These are phyloP conservation scores for Cryptosporidium tyzzeri DNA, from an alignment of 169 alveolate species.

Conservation along the genomic window DNA sequence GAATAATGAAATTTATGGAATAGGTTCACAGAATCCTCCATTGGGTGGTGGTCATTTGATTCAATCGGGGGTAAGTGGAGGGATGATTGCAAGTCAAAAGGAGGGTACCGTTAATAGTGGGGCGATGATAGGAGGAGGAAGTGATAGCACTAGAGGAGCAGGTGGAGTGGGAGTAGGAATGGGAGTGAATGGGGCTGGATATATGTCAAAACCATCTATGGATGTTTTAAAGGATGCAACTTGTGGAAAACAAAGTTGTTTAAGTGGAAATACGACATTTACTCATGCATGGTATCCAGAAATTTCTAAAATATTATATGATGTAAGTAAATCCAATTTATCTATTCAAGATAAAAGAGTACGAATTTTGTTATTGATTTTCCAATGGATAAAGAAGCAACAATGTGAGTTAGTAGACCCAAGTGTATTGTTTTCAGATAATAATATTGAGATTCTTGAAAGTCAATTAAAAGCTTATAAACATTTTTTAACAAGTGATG, in stretches of 20 bases:
- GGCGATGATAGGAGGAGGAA: background rate
- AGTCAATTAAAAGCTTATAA: constrained; percentile 80
- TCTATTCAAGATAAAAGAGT: constrained; percentile 80
- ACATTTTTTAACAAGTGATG: constrained; percentile 60
- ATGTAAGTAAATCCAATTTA: constrained; percentile 65
- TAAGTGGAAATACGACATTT: constrained; percentile 41
- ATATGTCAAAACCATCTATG: background rate
- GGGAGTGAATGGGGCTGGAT: background rate
- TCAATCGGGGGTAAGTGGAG: background rate
- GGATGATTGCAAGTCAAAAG: constrained; percentile 10
- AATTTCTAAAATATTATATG: constrained; percentile 45
- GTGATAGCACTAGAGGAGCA: background rate
- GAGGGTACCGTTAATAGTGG: constrained; percentile 35
- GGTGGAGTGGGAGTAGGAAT: background rate
- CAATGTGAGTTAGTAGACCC: constrained; percentile 80
- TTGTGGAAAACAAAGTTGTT: constrained; percentile 38
- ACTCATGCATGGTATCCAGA: constrained; percentile 75
- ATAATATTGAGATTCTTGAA: constrained; percentile 77
- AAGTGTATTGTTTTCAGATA: constrained; percentile 48
- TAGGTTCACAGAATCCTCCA: constrained; percentile 30
- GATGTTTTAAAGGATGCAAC: constrained; percentile 25
- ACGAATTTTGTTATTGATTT: constrained; percentile 79
- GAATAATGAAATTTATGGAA: constrained; percentile 57
- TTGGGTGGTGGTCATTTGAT: constrained; percentile 34
- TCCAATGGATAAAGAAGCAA: constrained; percentile 81